Evolutionary conservation across 1,284 basidiomycete genomes (phyloP), one percentile per base, ranked within the genome.

Genomic region (Paramarasmius palmivorus): DNA sequence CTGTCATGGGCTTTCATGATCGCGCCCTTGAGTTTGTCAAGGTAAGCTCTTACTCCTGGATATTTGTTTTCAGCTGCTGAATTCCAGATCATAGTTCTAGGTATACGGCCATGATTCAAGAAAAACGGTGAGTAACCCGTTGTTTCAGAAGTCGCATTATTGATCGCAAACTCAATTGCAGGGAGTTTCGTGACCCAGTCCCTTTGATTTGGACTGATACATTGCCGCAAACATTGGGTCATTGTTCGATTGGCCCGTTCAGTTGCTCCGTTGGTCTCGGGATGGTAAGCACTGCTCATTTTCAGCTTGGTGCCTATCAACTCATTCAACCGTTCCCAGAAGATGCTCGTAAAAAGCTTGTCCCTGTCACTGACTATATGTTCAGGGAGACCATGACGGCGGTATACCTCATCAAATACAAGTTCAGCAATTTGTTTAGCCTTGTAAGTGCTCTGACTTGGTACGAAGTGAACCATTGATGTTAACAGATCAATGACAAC

Each of bases 401-500:
- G 63, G 47, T 64, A 65, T 1, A 68, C 55, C 26, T 49, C 35
- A 3, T 58, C 59, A 37, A 63, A 66, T 0, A 66, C 47, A 2
- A 68, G 40, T 47, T 66, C 59, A 4, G 50, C 63, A 2, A 66
- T 49, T 22, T 68, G 9, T n/a, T 52, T 49, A 45, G 65, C 42
- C 3, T 45, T 32, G 52, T 64, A 52, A 17, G 36, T 60, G 1
- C 32, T 57, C 51, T 53, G 57, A 23, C 56, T 60, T 0, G 70
- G 68, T 2, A 71, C 52, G 1, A 68, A 44, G 51, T 71, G 69
- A 15, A 67, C 65, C 62, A 69, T 67, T 1, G 57, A 60, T 0
- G 69, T 68, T 1, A 75, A 56, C 3, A 67, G 63, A 55, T 69
- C 63, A 10, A 74, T 71, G 0, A 75, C 56, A 0, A 72, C 67